Conservation (phyloP, 2,329 filamentous ascomycete species). For the Botryotinia narcissicola region DNA sequence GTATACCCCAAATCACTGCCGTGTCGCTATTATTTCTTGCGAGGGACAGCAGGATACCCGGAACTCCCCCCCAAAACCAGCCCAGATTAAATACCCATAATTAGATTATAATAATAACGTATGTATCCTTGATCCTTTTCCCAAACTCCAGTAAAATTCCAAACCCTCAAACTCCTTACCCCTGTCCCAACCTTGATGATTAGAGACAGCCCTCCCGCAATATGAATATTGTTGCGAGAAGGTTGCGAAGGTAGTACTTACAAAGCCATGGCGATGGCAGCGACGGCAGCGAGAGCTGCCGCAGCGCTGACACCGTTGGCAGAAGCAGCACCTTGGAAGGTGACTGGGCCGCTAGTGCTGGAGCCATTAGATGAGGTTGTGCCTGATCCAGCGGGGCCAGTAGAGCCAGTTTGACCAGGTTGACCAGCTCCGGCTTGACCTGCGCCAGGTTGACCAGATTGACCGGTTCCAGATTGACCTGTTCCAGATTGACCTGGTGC, state of each 20-base stretch:
- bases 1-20: not conserved
- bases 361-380: not conserved
- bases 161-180: not conserved
- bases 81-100: not conserved
- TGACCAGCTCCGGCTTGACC: not conserved
- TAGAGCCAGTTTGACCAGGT: too few relatives aligned
- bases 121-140: not conserved
- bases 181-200: not conserved
- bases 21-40: not conserved
- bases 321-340: not conserved
- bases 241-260: not conserved
- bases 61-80: not conserved
- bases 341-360: not conserved
- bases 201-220: not conserved
- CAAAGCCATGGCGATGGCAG: not conserved
- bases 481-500: not conserved
- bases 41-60: not conserved
- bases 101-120: too few relatives aligned
- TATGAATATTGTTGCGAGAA: not conserved
- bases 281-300: constrained; percentile 5
- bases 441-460: not conserved
- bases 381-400: not conserved
- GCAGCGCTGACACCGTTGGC: too few relatives aligned
- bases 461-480: too few relatives aligned
- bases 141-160: not conserved